phyloP scores from a whole-genome alignment of 1,284 basidiomycete species.

The Wallemia ichthyophaga region DNA sequence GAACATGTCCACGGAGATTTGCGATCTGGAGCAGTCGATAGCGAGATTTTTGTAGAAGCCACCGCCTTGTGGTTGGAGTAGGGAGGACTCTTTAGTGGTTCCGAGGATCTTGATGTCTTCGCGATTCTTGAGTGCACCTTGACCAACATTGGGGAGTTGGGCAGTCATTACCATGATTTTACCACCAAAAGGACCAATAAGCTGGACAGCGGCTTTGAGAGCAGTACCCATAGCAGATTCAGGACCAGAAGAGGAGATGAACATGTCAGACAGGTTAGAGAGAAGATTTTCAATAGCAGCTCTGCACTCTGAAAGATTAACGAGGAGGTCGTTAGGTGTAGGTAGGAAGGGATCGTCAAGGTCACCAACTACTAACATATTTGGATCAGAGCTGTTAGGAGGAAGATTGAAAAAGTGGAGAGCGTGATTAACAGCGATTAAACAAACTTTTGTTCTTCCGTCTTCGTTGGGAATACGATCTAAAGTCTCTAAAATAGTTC shows the following conservation, averaged over 20 bases:
- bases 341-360: conserved; percentile 91
- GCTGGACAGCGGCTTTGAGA: conserved; percentile 78
- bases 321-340: conserved; percentile 76
- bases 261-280: conserved; percentile 71
- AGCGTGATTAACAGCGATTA: conserved; percentile 74
- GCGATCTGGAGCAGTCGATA: conserved; percentile 87
- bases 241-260: conserved; percentile 65
- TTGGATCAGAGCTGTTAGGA: conserved; percentile 30
- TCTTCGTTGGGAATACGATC: conserved; percentile 90
- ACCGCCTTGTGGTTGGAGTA: conserved; percentile 52
- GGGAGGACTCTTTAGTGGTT: conserved; percentile 67
- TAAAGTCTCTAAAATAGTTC: conserved; percentile 77
- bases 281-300: conserved; percentile 55
- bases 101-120: conserved; percentile 92
- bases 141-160: conserved; percentile 58
- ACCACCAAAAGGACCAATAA: conserved; percentile 80
- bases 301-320: conserved; percentile 68
- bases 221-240: conserved; percentile 90
- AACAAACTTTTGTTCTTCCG: conserved; percentile 62
- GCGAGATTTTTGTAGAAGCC: conserved; percentile 97
- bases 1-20: conserved; percentile 99
- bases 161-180: conserved; percentile 79
- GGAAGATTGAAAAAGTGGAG: conserved; percentile 86
- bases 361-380: conserved; percentile 91
- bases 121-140: conserved; percentile 74